A percentile compares a stretch with the other conserved stretches of the same genome.
phyloP scores from a whole-genome alignment of 352 stramenopile species.

The Pythium guiyangense region DNA sequence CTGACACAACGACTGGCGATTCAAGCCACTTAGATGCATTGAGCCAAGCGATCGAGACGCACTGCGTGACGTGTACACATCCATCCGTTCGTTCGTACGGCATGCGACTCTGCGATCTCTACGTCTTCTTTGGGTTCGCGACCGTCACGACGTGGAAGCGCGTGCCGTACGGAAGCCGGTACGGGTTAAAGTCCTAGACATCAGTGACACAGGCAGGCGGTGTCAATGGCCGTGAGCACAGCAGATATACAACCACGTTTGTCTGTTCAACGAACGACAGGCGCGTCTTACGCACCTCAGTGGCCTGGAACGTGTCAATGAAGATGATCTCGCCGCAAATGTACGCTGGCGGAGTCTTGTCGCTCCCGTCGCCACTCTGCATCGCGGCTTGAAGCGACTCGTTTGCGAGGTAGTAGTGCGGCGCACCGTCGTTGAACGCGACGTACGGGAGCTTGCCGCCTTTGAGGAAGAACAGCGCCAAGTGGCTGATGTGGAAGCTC shows the following conservation, averaged over 20 bases:
- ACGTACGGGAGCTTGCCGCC: conserved; percentile 74
- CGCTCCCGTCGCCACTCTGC: conserved; percentile 31
- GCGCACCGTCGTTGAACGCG: conserved; percentile 76
- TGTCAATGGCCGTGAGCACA: neutral
- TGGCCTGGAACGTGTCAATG: conserved; percentile 79
- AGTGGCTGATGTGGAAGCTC: conserved; percentile 77
- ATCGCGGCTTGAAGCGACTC: conserved; percentile 74
- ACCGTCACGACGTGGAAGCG: conserved; percentile 80
- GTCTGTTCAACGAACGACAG: neutral
- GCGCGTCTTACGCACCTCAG: conserved; percentile 36
- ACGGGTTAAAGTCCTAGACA: conserved; percentile 76
- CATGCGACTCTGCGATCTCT: conserved; percentile 2
- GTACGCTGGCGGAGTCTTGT: conserved; percentile 64
- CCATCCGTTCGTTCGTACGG: neutral
- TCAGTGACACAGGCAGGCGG: no score
- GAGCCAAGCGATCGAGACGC: no score
- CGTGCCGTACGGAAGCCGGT: conserved; percentile 66
- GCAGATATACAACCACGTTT: neutral
- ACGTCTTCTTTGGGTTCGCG: conserved; percentile 66
- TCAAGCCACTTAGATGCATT: no score
- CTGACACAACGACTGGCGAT: conserved; percentile 9
- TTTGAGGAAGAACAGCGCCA: conserved; percentile 78
- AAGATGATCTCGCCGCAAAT: conserved; percentile 84
- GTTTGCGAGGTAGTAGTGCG: conserved; percentile 77
- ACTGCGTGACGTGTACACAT: neutral